Evolutionary conservation across 805 yeast genomes (phyloP).

Genomic region (Kluyveromyces nonfermentans): DNA sequence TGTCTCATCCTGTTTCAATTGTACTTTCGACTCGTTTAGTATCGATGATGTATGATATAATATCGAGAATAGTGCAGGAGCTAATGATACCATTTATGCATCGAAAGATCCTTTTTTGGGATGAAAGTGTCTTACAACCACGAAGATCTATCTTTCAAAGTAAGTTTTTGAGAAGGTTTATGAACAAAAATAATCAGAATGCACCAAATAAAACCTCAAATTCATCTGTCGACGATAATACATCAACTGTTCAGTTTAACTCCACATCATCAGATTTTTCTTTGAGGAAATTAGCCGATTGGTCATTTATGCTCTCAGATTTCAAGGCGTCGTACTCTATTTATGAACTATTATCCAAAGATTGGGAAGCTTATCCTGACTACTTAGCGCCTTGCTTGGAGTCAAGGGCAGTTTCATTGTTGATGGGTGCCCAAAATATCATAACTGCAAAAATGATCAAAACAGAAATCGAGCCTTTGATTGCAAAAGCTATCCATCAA

Average conservation of each 20-base stretch:
- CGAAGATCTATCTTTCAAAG: slow-evolving; percentile 65
- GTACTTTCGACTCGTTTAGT: slow-evolving; percentile 16
- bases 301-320: slow-evolving; percentile 86
- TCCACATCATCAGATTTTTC: slow-evolving; percentile 60
- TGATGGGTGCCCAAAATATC: slow-evolving; percentile 44
- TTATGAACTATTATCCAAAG: slow-evolving; percentile 74
- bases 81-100: slow-evolving; percentile 73
- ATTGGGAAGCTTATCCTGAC: slow-evolving; percentile 46
- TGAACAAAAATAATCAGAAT: slow-evolving; percentile 18
- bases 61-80: slow-evolving; percentile 17
- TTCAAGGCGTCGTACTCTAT: slow-evolving; percentile 75
- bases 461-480: slow-evolving; percentile 37
- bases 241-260: slow-evolving; percentile 47
- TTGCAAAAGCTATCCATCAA: slow-evolving; percentile 16
- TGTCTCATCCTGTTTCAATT: slow-evolving; percentile 4
- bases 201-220: slow-evolving; percentile 14
- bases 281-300: slow-evolving; percentile 79
- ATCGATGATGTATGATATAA: slow-evolving; percentile 18
- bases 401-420: slow-evolving; percentile 66
- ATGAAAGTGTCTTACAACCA: slow-evolving; percentile 69
- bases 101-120: slow-evolving; percentile 71
- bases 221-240: slow-evolving; percentile 35
- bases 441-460: slow-evolving; percentile 35
- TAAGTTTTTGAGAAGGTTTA: slow-evolving; percentile 43
- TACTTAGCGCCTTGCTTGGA: slow-evolving; percentile 71